These are phyloP conservation scores for Caryocar brasiliense DNA, from an alignment of 441 rosid genomes.

Conservation along the genomic window DNA sequence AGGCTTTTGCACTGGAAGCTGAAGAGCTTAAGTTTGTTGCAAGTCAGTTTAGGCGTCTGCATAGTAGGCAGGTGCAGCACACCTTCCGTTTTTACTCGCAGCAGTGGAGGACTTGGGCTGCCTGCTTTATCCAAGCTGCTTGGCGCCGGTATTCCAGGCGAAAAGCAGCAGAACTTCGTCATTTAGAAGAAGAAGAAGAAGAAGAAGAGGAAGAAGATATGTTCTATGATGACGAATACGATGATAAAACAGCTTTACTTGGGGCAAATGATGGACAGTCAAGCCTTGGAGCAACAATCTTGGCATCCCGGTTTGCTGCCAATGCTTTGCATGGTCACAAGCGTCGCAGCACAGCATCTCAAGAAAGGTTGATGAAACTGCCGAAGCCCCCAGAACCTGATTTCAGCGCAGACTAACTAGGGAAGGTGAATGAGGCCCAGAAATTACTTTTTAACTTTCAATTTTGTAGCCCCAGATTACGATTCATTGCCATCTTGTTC, in stretches of 20 bases:
- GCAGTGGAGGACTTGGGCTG: constrained; percentile 95
- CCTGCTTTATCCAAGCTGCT: constrained; percentile 71
- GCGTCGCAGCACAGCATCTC: constrained; percentile 19
- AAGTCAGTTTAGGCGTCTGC: constrained; percentile 81
- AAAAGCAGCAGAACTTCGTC: constrained; percentile 50
- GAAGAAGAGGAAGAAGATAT: constrained; percentile 16
- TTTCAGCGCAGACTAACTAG: constrained; percentile 23
- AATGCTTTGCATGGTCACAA: constrained; percentile 53
- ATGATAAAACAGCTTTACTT: constrained; percentile 19
- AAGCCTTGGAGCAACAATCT: constrained; percentile 47
- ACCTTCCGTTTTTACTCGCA: constrained; percentile 89
- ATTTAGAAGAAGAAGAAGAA: constrained; percentile 41
- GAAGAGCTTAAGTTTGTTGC: constrained; percentile 85
- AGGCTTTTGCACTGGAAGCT: constrained; percentile 83
- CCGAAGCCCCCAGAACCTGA: constrained; percentile 82
- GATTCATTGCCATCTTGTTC: no score
- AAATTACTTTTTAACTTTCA: no score
- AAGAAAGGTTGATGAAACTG: constrained; percentile 33
- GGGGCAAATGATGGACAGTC: constrained; percentile 18
- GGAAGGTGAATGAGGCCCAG: not conserved
- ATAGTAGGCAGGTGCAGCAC: constrained; percentile 82
- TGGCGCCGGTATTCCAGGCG: constrained; percentile 65
- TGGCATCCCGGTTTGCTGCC: constrained; percentile 68
- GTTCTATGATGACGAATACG: constrained; percentile 14
- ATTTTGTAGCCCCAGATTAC: no score